Conservation (phyloP, 2,329 filamentous ascomycete species). For the Fusarium anthophilum region DNA sequence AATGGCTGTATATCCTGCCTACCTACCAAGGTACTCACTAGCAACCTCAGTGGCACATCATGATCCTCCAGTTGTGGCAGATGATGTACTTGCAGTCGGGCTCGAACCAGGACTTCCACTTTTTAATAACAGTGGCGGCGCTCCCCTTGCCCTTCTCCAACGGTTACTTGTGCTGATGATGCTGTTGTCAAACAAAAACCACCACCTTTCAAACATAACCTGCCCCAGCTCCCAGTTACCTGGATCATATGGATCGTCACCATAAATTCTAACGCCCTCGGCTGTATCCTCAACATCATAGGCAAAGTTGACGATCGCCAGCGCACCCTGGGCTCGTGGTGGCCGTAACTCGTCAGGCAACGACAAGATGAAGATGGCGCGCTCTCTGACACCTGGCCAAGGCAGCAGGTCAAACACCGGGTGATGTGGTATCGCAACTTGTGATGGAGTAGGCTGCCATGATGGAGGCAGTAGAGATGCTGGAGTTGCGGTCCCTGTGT, state of each 20-base stretch:
- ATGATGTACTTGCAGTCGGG: neutral
- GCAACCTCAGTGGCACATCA: neutral
- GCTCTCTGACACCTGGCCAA: conserved; percentile 64
- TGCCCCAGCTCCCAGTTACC: conserved; percentile 67
- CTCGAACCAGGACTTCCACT: neutral
- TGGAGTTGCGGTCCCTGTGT: conserved; percentile 43
- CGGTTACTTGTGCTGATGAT: conserved; percentile 65
- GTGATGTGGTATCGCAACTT: conserved; percentile 63
- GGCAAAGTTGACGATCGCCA: conserved; percentile 61
- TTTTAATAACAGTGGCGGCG: conserved; percentile 43
- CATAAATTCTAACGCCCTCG: conserved; percentile 62
- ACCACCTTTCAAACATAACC: conserved; percentile 67
- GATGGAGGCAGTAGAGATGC: conserved; percentile 54
- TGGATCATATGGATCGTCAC: conserved; percentile 58
- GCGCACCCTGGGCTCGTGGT: conserved; percentile 54
- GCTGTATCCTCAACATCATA: conserved; percentile 66
- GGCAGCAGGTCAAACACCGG: conserved; percentile 66
- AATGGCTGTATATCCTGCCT: too few relatives aligned
- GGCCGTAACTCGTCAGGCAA: conserved; percentile 60
- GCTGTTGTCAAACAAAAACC: conserved; percentile 65
- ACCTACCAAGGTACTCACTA: neutral
- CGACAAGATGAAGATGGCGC: conserved; percentile 60
- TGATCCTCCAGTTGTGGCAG: neutral
- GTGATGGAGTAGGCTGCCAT: conserved; percentile 61
- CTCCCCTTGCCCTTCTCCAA: conserved; percentile 58